Base-by-base conservation (phyloP, 2,329 filamentous ascomycete genomes). In the Fusarium liriodendri region DNA sequence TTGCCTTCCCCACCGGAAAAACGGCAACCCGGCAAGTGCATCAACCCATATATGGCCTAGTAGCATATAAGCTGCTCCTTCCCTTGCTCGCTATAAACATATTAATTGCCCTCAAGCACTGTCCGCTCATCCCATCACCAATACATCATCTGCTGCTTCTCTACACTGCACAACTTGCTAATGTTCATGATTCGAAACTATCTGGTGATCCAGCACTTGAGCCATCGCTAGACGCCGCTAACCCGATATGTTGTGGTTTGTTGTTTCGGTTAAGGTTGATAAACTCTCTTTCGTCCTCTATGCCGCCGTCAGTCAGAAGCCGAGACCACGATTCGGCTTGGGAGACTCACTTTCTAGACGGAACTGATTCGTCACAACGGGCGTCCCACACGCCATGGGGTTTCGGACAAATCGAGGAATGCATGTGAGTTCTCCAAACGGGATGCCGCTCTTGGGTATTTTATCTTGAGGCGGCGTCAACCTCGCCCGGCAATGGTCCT, bases 201-300 rank as follows among this genome's bases (percentile, higher is more conserved):
- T 35, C 54, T 45, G 25, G 32, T 27, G 64, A 55, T 45, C 29
- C 59, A 20, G 9, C 7, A 27, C 35, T 27, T 10, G 33, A 38
- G 13, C 33, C 22, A 37, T 59, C 33, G 25, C 42, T 58, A 14
- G 50, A 18, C 14, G 57, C 16, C 42, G 57, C 27, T 52, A n/a
- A 20, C 13, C 45, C 67, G 50, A 67, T 54, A 35, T 72, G 67
- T 33, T 72, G 70, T 22, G 70, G 70, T 33, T 8, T 67, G 7
- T 72, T 72, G 27, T 70, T 72, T 20, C 70, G 67, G 35, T 70
- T 70, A 3, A 72, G 64, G 29, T 70, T 70, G 35, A 72, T 72
- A 38, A 67, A 72, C 22, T 72, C 70, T 22, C 14, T n/a, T 32
- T 70, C 67, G 13, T 62, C 58, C 52, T 62, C 66, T 66, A 29